These are phyloP conservation scores for Globomyces pollinis-pini DNA, from an alignment of 192 early-diverging fungal species.

Conservation along the genomic window DNA sequence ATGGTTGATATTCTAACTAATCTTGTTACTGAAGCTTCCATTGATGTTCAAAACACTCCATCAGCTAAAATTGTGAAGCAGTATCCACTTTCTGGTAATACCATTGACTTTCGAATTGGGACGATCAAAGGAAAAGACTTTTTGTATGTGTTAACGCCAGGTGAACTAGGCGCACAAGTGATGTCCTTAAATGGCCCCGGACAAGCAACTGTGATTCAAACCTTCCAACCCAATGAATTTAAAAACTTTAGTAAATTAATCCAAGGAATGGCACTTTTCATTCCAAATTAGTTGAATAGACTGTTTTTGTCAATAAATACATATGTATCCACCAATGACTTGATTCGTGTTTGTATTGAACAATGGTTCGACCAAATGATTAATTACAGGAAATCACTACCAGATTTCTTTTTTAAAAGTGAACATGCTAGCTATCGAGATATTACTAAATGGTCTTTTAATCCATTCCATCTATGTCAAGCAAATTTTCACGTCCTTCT, in stretches of 20 bases:
- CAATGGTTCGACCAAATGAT: too few species aligned
- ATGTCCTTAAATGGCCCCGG: background rate
- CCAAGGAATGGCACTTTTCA: background rate
- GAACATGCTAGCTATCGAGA: too few species aligned
- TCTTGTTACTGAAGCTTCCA: background rate
- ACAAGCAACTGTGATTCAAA: background rate
- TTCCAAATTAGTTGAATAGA: too few species aligned
- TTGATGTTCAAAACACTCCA: background rate
- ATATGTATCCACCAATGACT: too few species aligned
- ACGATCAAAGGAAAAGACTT: background rate
- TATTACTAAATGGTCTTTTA: too few species aligned
- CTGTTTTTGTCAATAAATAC: too few species aligned
- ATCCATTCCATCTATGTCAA: too few species aligned
- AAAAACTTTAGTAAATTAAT: background rate
- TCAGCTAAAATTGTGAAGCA: background rate
- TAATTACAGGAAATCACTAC: too few species aligned
- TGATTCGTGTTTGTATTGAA: too few species aligned
- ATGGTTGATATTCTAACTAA: slow-evolving; percentile 6
- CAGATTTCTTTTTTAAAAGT: too few species aligned
- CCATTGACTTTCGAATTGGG: slow-evolving; percentile 8
- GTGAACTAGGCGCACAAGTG: background rate
- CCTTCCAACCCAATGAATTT: background rate
- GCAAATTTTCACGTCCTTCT: too few species aligned
- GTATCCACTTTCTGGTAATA: slow-evolving; percentile 6
- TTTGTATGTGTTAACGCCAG: slow-evolving; percentile 1